phyloP scores from a whole-genome alignment of 192 early-diverging fungal species.

The Coemansia sp. region DNA sequence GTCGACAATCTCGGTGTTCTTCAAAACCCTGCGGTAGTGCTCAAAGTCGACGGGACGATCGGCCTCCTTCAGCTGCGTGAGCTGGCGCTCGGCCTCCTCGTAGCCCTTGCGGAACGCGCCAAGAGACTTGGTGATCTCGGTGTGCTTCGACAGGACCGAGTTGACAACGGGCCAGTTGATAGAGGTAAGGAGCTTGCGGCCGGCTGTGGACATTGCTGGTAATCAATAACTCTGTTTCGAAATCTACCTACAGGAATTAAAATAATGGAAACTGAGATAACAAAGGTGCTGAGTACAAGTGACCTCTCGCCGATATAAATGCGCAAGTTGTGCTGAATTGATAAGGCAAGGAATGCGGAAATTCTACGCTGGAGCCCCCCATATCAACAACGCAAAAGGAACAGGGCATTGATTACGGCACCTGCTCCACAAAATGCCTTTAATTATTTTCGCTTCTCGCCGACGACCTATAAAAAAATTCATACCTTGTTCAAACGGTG shows the following conservation, averaged over 20 bases:
- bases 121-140: conserved; percentile 84
- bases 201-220: conserved; percentile 44
- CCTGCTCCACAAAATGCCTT: no score
- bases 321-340: no score
- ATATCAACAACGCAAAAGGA: not conserved
- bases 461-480: not conserved
- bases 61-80: conserved; percentile 80
- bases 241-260: conserved; percentile 4
- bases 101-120: conserved; percentile 93
- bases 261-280: not conserved
- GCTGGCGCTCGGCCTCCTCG: conserved; percentile 80
- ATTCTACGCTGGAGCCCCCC: no score
- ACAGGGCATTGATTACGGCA: no score
- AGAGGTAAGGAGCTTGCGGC: conserved; percentile 62
- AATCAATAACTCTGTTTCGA: conserved; percentile 6
- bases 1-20: conserved; percentile 87
- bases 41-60: conserved; percentile 82
- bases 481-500: not conserved
- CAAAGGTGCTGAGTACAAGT: no score
- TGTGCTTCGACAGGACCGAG: conserved; percentile 72
- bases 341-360: no score
- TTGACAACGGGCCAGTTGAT: conserved; percentile 90
- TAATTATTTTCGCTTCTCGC: not conserved
- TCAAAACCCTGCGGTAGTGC: conserved; percentile 79
- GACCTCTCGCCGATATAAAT: no score